Conservation (phyloP, 805 yeast genomes). For the Metschnikowia peoriensis region DNA sequence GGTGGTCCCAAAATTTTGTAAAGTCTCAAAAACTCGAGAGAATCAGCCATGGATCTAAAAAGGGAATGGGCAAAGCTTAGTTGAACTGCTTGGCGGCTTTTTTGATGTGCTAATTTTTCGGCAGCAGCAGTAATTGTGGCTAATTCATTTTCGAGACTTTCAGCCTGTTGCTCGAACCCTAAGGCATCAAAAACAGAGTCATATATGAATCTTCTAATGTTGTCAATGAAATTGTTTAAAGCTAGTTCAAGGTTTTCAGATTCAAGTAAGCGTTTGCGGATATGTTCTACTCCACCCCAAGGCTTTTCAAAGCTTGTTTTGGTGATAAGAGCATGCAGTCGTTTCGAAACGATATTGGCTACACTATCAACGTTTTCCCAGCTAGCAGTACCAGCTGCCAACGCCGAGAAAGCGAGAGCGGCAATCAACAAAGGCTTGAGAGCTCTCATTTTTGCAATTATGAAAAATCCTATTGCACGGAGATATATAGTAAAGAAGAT, state of each 20-base stretch:
- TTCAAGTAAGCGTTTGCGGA: background rate
- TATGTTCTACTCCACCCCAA: no score
- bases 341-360: no score
- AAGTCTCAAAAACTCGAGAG: background rate
- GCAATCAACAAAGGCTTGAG: no score
- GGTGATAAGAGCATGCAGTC: no score
- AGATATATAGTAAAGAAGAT: no score
- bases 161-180: background rate
- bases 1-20: background rate
- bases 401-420: no score
- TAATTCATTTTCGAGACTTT: background rate
- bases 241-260: background rate
- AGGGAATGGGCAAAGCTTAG: background rate
- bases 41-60: constrained; percentile 1
- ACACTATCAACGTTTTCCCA: no score
- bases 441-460: no score
- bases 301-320: no score
- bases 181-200: background rate
- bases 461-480: no score
- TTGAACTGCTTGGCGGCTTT: background rate
- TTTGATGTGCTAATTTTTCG: background rate
- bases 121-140: background rate
- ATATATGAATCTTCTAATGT: background rate
- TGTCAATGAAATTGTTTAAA: background rate
- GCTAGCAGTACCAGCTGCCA: no score